Evolutionary conservation across 2,329 filamentous ascomycete genomes (phyloP).

Genomic region (Orbilia quercus): DNA sequence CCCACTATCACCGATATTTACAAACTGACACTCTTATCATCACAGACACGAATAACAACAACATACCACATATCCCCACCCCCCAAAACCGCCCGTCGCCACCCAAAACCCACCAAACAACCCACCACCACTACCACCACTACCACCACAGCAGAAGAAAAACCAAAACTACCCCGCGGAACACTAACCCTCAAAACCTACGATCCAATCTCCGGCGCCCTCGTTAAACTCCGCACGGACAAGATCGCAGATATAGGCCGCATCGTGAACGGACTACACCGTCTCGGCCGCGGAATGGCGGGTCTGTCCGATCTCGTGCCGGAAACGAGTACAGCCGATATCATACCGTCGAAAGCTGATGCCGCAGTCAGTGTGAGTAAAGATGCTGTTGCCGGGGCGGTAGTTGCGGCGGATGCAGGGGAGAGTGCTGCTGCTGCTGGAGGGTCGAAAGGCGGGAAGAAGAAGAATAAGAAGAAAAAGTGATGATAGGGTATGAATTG

Average conservation of each 20-base stretch:
- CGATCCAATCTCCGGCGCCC: conserved; percentile 81
- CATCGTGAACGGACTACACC: conserved; percentile 79
- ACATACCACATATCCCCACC: conserved; percentile 76
- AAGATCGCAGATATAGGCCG: conserved; percentile 91
- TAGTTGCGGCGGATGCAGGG: conserved; percentile 62
- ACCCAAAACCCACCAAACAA: conserved; percentile 80
- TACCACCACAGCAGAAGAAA: conserved; percentile 81
- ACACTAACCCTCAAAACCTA: conserved; percentile 87
- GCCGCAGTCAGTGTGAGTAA: conserved; percentile 59
- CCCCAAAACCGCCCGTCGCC: conserved; percentile 67
- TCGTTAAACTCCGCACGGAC: conserved; percentile 89
- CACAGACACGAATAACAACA: conserved; percentile 87
- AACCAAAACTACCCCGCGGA: conserved; percentile 75
- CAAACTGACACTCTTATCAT: conserved; percentile 31
- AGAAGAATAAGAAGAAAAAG: conserved; percentile 55
- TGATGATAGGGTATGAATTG: background rate
- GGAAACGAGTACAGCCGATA: conserved; percentile 66
- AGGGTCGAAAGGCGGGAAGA: conserved; percentile 60
- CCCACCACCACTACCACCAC: conserved; percentile 90
- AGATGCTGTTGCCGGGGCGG: conserved; percentile 61
- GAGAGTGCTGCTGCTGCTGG: conserved; percentile 60
- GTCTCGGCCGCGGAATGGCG: conserved; percentile 73
- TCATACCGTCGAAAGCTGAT: conserved; percentile 65
- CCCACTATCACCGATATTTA: background rate
- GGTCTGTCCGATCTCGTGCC: conserved; percentile 65